Evolutionary conservation across 148 eudicot species (phyloP), one percentile per base, ranked within the genome.

Genomic region (Talinum fruticosum): DNA sequence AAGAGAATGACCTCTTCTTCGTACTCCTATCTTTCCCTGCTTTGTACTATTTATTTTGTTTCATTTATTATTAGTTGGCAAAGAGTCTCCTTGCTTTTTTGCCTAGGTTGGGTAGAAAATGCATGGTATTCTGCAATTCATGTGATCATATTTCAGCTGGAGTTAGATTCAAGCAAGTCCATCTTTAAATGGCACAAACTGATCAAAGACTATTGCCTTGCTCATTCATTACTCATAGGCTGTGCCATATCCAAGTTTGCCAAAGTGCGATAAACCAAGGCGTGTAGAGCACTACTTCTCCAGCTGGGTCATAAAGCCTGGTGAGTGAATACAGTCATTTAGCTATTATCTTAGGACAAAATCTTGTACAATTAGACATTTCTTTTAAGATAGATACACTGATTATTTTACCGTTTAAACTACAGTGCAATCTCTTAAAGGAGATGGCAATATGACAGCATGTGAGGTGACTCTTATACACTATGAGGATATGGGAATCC

Each of bases 401-500:
- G 37, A 62, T 10, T 4, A 8, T 28, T 74, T 81, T 54, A 72
- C 29, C 64, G 67, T 8, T 18, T 36, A 49, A 33, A 57, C 45
- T 83, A 73, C 87, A 95, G 98, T 86, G 57, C 87, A 85, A 87
- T 96, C 99, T 13, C 88, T 86, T 15, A 91, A 79, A 87, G 95
- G 97, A 80, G 97, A 91, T 53, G 94, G 99, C 28, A 89, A 85
- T 54, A 47, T 86, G 73, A 76, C 96, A 44, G 96, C 99, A 6
- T 93, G 97, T 76, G 97, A 96, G 83, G 99, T 96, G 65, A 83
- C 78, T 53, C 94, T 96, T 12, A 75, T 93, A 29, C 99, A 96
- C 78, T 88, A 91, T 15, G 99, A 96, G 82, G 99, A 96, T 77
- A 96, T 93, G 99, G 99, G 99, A 54, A 96, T 96, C 70, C 99